Evolutionary conservation across 2,329 filamentous ascomycete species (phyloP).

Genomic region (Esteya vermicola): DNA sequence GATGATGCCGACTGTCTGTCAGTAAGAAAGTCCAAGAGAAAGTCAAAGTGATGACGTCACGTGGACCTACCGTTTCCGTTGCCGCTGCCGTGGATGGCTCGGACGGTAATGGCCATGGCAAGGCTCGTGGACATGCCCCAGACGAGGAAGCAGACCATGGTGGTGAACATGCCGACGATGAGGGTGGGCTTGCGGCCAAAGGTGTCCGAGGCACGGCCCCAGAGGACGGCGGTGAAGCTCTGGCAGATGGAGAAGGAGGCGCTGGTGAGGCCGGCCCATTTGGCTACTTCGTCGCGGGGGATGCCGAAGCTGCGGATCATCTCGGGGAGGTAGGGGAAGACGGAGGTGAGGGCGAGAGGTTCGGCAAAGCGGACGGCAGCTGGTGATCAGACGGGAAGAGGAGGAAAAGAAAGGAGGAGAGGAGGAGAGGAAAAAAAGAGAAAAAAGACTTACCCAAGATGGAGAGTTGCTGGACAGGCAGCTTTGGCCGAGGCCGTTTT

Average conservation of each 20-base stretch:
- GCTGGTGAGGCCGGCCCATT: slow-evolving; percentile 65
- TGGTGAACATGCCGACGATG: slow-evolving; percentile 56
- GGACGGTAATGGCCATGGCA: slow-evolving; percentile 62
- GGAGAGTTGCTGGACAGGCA: slow-evolving; percentile 62
- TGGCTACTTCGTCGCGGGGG: slow-evolving; percentile 55
- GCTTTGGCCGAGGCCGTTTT: slow-evolving; percentile 34
- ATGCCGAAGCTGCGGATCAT: slow-evolving; percentile 75
- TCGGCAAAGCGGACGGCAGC: slow-evolving; percentile 69
- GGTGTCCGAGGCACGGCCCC: slow-evolving; percentile 63
- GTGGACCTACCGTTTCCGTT: slow-evolving; percentile 60
- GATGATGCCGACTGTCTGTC: slow-evolving; percentile 55
- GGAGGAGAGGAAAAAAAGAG: neutral
- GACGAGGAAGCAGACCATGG: slow-evolving; percentile 66
- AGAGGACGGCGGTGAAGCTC: slow-evolving; percentile 56
- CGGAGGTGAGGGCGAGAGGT: slow-evolving; percentile 56
- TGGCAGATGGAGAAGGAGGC: slow-evolving; percentile 61
- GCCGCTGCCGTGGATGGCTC: slow-evolving; percentile 65
- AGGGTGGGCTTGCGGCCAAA: slow-evolving; percentile 76
- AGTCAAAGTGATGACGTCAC: too few species aligned
- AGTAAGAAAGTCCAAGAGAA: neutral
- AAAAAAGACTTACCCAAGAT: slow-evolving; percentile 48
- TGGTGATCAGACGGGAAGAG: slow-evolving; percentile 18
- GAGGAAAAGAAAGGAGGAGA: too few species aligned
- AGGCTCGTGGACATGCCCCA: slow-evolving; percentile 77
- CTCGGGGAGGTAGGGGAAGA: slow-evolving; percentile 59